Percentiles rank a stretch among this genome's conserved stretches.
phyloP scores from a whole-genome alignment of 1,139 yeast species.

The Wickerhamomyces sp. region DNA sequence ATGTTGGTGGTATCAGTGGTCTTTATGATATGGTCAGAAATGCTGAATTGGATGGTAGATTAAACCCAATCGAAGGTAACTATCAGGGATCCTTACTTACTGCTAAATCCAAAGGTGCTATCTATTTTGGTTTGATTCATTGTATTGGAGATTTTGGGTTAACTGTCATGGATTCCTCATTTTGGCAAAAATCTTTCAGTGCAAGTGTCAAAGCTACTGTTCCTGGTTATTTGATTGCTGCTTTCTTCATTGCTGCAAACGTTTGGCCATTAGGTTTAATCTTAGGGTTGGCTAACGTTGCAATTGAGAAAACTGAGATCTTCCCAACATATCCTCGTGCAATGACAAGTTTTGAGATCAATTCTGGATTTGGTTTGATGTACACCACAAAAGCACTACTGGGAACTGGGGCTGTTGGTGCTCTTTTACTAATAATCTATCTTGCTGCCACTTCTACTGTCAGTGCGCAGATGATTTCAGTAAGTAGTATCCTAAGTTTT shows the following conservation, averaged over 20 bases:
- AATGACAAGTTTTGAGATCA: conserved; percentile 40
- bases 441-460: conserved; percentile 52
- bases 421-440: conserved; percentile 41
- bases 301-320: conserved; percentile 38
- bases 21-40: conserved; percentile 26
- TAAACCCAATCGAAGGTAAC: conserved; percentile 27
- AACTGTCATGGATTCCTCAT: conserved; percentile 47
- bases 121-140: conserved; percentile 46
- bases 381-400: conserved; percentile 46
- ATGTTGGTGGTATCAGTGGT: conserved; percentile 31
- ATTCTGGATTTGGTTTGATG: conserved; percentile 36
- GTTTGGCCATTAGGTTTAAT: conserved; percentile 35
- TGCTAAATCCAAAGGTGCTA: conserved; percentile 36
- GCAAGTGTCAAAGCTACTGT: conserved; percentile 34
- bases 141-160: conserved; percentile 49
- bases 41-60: conserved; percentile 10
- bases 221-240: conserved; percentile 37
- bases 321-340: conserved; percentile 46
- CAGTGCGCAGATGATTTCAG: conserved; percentile 50
- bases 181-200: conserved; percentile 40
- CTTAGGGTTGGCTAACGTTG: conserved; percentile 43
- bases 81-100: conserved; percentile 34
- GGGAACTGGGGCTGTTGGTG: conserved; percentile 48
- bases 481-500: conserved; percentile 44
- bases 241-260: conserved; percentile 31